Base-by-base conservation (phyloP, 1,284 basidiomycete genomes). In the Puccinia coronata region DNA sequence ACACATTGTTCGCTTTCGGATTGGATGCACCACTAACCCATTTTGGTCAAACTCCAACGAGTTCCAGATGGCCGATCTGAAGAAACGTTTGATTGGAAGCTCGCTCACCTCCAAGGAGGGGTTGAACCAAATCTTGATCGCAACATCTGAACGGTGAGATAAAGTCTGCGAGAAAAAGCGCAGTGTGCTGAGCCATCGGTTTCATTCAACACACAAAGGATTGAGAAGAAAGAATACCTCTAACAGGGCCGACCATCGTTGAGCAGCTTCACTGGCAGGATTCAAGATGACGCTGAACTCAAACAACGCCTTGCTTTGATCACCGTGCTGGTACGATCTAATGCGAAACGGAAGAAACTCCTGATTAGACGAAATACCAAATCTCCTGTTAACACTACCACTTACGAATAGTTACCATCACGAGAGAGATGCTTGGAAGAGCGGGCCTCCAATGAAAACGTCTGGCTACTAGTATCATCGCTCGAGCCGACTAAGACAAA, bases 1-100 rank as follows among this genome's bases (percentile, higher is more conserved):
- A 85, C 23, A n/a, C n/a, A 49, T 31, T 8, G 49, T 14, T 39
- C 18, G 43, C 5, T 36, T 41, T 53, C 9, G 12, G 47, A 41
- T 71, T 31, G 18, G 34, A 43, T 63, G 14, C 31, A 41, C 8
- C 25, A 86, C 89, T 81, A 86, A 93, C 93, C 92, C 94, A 67
- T 90, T 86, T 20, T 90, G 87, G 83, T 93, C 91, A 84, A 95
- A 98, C 0, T 86, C 82, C 6, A 93, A 87, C 6, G 87, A 85
- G 16, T 90, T 88, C 0, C 89, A 87, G 1, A 95, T 87, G 70
- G 91, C 91, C 84, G 92, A 94, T 3, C 93, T 92, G 86, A 97
- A 98, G 88, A 98, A 99, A n/a, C 92, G 90, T 86, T 96, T 97
- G 59, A 98, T 87, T 0, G 95, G 95, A 63, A 98, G 88, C 87